Base-by-base conservation (phyloP, 192 early-diverging fungal species). In the Mortierella claussenii region DNA sequence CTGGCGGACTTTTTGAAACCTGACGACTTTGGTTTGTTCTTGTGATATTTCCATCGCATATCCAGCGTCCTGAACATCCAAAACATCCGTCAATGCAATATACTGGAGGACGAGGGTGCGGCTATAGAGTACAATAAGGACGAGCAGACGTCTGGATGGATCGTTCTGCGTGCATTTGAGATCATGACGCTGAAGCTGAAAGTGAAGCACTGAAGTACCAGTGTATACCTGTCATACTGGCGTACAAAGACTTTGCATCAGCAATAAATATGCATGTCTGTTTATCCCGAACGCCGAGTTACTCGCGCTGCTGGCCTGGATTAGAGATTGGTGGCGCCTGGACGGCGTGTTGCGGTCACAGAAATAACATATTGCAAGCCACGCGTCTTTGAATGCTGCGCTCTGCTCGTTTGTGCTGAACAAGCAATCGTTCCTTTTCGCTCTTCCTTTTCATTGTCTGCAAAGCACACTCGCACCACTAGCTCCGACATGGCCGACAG, bases 101-200 rank as follows among this genome's bases (percentile, higher is more conserved):
- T 95, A 15, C 57, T 97, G 43, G 96, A 97, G 79, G 92, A 96
- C 51, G 78, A 78, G 53, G n/a, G 61, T 20, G 49, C 78, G 3
- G 34, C 81, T 4, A 20, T 86, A 8, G 65, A 61, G 12, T 78
- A 52, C 31, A 68, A 79, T 28, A 55, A 65, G 28, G 68, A 60
- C 31, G 61, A 85, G 31, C 78, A 78, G 0, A 63, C 85, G 0
- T 64, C 63, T 0, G 56, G 50, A 26, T 65, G 62, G 71, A 20
- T 75, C 30, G 30, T 55, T 5, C 17, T 75, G 32, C 71, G 42
- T 21, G 55, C 63, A 11, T 75, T 75, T 48, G 71, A 75, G 71
- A 61, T 75, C 23, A 12, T 66, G n/a, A 61, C 71, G 2, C 52
- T 75, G 49, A 75, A 75, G 37, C n/a, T 75, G 45, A 66, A 75